These are phyloP conservation scores for Suhomyces guaymorum DNA, from an alignment of 1,139 yeast species.

Conservation along the genomic window DNA sequence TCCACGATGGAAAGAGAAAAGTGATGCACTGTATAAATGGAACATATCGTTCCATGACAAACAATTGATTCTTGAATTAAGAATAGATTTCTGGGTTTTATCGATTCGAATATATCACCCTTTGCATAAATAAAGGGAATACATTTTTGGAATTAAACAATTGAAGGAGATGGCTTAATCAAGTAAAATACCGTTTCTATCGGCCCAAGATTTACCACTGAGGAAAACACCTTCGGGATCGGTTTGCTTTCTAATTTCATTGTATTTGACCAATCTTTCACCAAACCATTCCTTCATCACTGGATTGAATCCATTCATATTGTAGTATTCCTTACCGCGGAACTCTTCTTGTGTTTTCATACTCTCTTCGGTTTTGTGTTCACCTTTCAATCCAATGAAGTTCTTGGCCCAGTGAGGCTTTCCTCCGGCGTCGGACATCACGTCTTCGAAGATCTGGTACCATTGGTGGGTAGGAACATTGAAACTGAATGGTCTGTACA, in stretches of 20 bases:
- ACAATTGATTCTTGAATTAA: no score
- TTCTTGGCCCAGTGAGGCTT: slow-evolving; percentile 99
- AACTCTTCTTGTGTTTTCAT: slow-evolving; percentile 38
- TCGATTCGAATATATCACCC: no score
- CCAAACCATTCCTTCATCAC: slow-evolving; percentile 82
- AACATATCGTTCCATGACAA: no score
- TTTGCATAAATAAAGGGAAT: no score
- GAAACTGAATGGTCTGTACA: slow-evolving; percentile 87
- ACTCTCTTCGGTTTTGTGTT: slow-evolving; percentile 39
- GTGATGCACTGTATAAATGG: no score
- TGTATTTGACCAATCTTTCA: slow-evolving; percentile 59
- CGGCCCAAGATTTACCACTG: slow-evolving; percentile 76
- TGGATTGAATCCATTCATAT: slow-evolving; percentile 78
- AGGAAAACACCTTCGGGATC: slow-evolving; percentile 85
- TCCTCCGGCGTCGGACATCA: slow-evolving; percentile 78
- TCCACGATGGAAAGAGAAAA: no score
- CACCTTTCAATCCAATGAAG: slow-evolving; percentile 66
- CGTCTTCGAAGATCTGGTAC: slow-evolving; percentile 80
- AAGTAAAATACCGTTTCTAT: slow-evolving; percentile 69
- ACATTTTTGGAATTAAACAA: no score
- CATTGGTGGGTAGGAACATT: slow-evolving; percentile 76
- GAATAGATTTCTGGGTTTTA: no score
- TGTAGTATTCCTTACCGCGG: slow-evolving; percentile 58
- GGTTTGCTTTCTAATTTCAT: slow-evolving; percentile 58
- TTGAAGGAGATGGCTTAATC: slow-evolving; percentile 3